A percentile compares a stretch with the other conserved stretches of the same genome.
Evolutionary conservation across 2,329 filamentous ascomycete species (phyloP).

Genomic region (Monilinia vaccinii-corymbosi): DNA sequence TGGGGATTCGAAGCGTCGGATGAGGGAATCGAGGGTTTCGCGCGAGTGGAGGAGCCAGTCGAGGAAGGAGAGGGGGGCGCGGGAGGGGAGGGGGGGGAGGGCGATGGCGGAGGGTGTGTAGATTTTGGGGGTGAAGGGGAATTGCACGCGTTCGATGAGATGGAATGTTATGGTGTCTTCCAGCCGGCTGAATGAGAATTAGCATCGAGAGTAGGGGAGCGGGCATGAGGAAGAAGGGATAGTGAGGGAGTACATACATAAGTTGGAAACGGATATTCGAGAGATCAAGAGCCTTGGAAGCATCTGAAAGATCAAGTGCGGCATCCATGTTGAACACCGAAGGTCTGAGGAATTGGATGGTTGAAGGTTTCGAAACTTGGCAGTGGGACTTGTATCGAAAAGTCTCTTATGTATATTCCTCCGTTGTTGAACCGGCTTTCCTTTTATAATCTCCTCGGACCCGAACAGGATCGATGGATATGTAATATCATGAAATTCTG

Average conservation of each 20-base stretch:
- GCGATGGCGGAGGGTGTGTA: slow-evolving; percentile 73
- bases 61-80: slow-evolving; percentile 59
- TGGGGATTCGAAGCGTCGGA: slow-evolving; percentile 89
- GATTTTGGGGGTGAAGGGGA: slow-evolving; percentile 82
- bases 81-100: slow-evolving; percentile 54
- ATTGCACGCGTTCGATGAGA: slow-evolving; percentile 95
- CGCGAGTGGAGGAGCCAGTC: slow-evolving; percentile 92
- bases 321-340: slow-evolving; percentile 60
- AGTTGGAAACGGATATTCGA: slow-evolving; percentile 88
- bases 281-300: slow-evolving; percentile 77
- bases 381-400: too few species aligned
- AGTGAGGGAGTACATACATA: slow-evolving; percentile 46
- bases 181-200: slow-evolving; percentile 55
- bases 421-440: too few species aligned
- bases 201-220: too few species aligned
- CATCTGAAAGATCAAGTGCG: slow-evolving; percentile 79
- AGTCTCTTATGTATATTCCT: too few species aligned
- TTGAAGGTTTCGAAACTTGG: neutral
- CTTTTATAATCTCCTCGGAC: too few species aligned
- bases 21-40: slow-evolving; percentile 82
- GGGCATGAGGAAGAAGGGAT: neutral
- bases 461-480: too few species aligned
- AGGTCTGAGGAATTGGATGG: neutral
- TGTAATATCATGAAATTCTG: too few species aligned
- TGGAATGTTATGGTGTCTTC: slow-evolving; percentile 98